Base-by-base conservation (phyloP, 768 basidiomycete genomes). In the Collybia nuda region DNA sequence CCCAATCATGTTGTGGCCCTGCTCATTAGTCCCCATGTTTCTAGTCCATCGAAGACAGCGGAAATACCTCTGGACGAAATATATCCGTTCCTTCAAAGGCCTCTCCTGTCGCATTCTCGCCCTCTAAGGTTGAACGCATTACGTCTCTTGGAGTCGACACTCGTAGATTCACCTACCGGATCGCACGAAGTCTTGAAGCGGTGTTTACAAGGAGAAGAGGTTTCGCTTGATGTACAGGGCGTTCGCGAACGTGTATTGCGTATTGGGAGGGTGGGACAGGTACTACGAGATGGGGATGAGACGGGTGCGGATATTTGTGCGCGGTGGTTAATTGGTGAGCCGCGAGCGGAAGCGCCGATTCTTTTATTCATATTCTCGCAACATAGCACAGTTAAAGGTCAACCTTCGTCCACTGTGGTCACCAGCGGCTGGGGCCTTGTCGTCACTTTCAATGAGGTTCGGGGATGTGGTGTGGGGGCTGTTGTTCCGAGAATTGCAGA, bases 351-450 rank as follows among this genome's bases (percentile, higher is more conserved):
- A 32, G 14, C 7, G 8, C 2, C 45, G 28, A 19, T 19, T 29
- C 18, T 38, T 40, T 37, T 22, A 35, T 8, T 39, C 23, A 42
- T 14, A 40, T 18, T 12, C 28, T 29, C 43, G 2, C 21, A 11
- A 17, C 48, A 21, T 59, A 88, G 91, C 89, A 5, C 95, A 97
- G 64, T 75, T 98, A 46, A 98, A 98, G 71, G 88, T 98, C 53
- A 96, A 94, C 63, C 71, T 98, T 40, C 81, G 91, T 23, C 97
- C 97, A 0, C 62, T 97, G 14, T 99, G 95, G 89, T 80, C 84
- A 3, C 88, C 94, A 15, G 83, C 93, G 3, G 78, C 85, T 11
- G 78, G 79, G 9, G 86, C 89, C 0, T 66, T 97, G 5, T 75
- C 80, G 0, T 74, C 80, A 0, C 64, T 81, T 44, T 59, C 68